Evolutionary conservation across 495 filamentous ascomycete genomes (phyloP).

Genomic region (Baudoinia panamericana): DNA sequence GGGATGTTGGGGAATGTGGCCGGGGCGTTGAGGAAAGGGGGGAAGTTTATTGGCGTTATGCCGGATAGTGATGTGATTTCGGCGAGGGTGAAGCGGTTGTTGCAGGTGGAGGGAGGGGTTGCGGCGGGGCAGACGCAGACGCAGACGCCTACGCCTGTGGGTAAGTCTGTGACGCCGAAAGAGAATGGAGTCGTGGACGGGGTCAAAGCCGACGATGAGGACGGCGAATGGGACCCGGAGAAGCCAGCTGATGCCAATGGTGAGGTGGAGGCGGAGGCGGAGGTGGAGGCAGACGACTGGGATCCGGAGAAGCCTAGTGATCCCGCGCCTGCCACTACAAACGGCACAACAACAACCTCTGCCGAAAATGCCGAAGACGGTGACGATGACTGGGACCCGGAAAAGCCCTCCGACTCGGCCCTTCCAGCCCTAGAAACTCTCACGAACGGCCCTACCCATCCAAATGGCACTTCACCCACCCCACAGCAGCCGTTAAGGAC

Average conservation of each 20-base stretch:
- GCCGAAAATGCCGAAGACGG: constrained; percentile 4
- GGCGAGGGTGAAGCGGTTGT: constrained; percentile 39
- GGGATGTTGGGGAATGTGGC: constrained; percentile 91
- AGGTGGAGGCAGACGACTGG: constrained; percentile 20
- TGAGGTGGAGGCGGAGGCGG: constrained; percentile 20
- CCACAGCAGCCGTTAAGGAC: neutral
- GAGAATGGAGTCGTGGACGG: constrained; percentile 6
- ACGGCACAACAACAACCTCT: neutral
- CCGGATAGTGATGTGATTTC: constrained; percentile 84
- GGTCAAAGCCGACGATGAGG: neutral
- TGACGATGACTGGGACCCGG: constrained; percentile 26
- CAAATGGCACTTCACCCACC: neutral
- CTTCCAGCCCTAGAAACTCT: too few relatives aligned
- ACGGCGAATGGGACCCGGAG: constrained; percentile 22
- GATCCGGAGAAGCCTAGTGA: constrained; percentile 25
- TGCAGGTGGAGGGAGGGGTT: constrained; percentile 21
- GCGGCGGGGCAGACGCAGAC: too few relatives aligned
- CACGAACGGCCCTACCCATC: neutral
- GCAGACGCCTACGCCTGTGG: constrained; percentile 17
- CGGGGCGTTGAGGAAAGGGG: constrained; percentile 78
- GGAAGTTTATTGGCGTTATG: constrained; percentile 83
- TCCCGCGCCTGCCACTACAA: neutral
- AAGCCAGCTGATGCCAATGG: constrained; percentile 14
- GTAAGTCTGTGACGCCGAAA: constrained; percentile 25
- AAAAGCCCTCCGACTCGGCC: constrained; percentile 20